Evolutionary conservation across 306 rosid genomes (phyloP).

Genomic region (Cyclanthera cordifolia): DNA sequence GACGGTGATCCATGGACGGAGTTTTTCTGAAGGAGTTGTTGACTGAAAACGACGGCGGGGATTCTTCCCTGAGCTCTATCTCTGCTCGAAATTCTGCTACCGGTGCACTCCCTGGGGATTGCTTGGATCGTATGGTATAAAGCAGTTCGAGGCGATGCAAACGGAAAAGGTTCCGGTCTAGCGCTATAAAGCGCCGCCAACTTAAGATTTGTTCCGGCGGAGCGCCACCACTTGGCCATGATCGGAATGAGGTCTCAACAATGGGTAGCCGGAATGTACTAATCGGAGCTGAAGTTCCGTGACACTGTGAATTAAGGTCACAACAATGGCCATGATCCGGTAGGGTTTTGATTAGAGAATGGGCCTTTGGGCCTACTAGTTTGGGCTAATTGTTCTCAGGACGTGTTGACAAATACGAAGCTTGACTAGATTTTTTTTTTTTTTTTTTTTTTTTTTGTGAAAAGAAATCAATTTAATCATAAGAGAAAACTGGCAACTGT

Average conservation of each 20-base stretch:
- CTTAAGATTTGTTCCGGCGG: constrained; percentile 35
- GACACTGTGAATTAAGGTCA: background rate
- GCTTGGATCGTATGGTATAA: constrained; percentile 81
- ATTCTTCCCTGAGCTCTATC: constrained; percentile 78
- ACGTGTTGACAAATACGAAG: too few species aligned
- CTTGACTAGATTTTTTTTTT: too few species aligned
- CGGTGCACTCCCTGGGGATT: constrained; percentile 61
- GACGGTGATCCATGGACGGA: constrained; percentile 18
- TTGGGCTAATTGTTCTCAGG: background rate
- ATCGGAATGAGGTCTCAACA: background rate
- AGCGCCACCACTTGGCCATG: constrained; percentile 76
- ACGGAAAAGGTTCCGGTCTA: background rate
- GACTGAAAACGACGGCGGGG: constrained; percentile 71
- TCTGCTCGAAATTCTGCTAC: constrained; percentile 39
- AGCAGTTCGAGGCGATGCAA: constrained; percentile 11
- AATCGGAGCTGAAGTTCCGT: background rate
- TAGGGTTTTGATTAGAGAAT: background rate
- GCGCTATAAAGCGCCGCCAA: constrained; percentile 13
- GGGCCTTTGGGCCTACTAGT: background rate
- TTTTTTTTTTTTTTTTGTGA: too few species aligned
- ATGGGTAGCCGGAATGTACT: background rate
- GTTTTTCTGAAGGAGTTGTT: constrained; percentile 32
- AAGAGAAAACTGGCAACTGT: too few species aligned
- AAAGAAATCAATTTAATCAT: too few species aligned
- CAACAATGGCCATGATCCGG: too few species aligned